Percentiles rank a stretch among this genome's conserved stretches.
phyloP scores from a whole-genome alignment of 345 rosid genomes.

The Populus ilicifolia region DNA sequence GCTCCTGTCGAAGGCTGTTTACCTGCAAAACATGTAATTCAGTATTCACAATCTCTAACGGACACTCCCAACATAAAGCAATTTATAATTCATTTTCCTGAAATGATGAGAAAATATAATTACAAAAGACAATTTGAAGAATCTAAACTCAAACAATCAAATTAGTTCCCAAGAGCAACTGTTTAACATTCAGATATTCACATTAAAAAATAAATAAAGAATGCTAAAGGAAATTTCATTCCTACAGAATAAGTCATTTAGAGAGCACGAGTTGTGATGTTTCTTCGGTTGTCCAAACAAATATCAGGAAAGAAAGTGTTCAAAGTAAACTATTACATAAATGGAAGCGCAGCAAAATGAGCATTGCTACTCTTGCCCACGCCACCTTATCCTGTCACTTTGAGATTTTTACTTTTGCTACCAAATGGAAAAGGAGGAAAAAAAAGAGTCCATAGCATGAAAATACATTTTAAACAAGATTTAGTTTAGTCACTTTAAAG shows the following conservation, averaged over 20 bases:
- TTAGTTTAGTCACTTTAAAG: not conserved
- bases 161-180: not conserved
- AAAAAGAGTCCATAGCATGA: not conserved
- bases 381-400: not conserved
- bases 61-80: slow-evolving; percentile 1
- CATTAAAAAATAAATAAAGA: not conserved
- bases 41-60: slow-evolving; percentile 7
- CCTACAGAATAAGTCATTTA: not conserved
- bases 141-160: not conserved
- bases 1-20: slow-evolving; percentile 61
- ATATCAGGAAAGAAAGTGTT: not conserved
- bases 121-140: not conserved
- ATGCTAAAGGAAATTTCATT: not conserved
- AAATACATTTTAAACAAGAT: not conserved
- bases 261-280: too few species aligned
- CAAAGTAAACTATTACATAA: not conserved
- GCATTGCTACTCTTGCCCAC: not conserved
- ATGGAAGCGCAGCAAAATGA: not conserved
- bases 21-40: slow-evolving; percentile 45
- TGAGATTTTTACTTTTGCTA: not conserved
- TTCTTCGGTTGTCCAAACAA: not conserved
- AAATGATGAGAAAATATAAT: not conserved
- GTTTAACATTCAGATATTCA: not conserved
- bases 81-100: not conserved
- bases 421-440: not conserved